Evolutionary conservation across 176 grass and related monocot species (phyloP).

Genomic region (Coix lacrymajobi): DNA sequence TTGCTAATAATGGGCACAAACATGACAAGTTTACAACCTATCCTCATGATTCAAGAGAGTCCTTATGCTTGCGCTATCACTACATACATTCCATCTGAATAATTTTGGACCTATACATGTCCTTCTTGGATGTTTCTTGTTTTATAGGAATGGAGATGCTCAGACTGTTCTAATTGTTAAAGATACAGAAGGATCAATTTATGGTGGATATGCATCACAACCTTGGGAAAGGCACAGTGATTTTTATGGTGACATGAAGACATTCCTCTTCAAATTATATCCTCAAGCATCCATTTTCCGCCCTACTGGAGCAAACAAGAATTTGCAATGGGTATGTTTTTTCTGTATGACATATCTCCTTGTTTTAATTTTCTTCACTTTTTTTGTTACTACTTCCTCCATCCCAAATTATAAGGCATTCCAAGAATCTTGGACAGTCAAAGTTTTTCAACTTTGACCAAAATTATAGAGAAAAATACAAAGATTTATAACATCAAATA

Average conservation of each 20-base stretch:
- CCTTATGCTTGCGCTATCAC: not conserved
- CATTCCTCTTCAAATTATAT: slow-evolving; percentile 84
- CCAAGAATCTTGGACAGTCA: too few relatives aligned
- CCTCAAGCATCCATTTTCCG: slow-evolving; percentile 75
- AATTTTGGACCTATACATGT: not conserved
- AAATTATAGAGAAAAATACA: too few relatives aligned
- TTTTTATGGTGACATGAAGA: slow-evolving; percentile 98
- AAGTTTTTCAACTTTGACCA: too few relatives aligned
- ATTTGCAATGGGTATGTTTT: slow-evolving; percentile 88
- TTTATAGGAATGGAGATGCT: slow-evolving; percentile 58
- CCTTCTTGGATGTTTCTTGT: slow-evolving; percentile 7
- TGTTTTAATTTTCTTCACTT: slow-evolving; percentile 9
- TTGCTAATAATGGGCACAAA: not conserved
- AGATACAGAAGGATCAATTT: slow-evolving; percentile 79
- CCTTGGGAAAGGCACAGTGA: slow-evolving; percentile 86
- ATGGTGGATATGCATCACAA: slow-evolving; percentile 86
- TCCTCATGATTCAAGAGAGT: not conserved
- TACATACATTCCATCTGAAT: not conserved
- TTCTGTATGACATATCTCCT: not conserved
- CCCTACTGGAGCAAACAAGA: slow-evolving; percentile 84
- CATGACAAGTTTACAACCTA: not conserved
- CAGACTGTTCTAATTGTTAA: slow-evolving; percentile 81
- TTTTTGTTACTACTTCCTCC: not conserved
- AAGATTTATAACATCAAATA: too few relatives aligned
- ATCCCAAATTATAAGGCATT: too few relatives aligned